Percentiles rank a stretch among this genome's conserved stretches.
These are phyloP conservation scores for Prunus yedoensis DNA, from an alignment of 331 rosid genomes.

Conservation along the genomic window DNA sequence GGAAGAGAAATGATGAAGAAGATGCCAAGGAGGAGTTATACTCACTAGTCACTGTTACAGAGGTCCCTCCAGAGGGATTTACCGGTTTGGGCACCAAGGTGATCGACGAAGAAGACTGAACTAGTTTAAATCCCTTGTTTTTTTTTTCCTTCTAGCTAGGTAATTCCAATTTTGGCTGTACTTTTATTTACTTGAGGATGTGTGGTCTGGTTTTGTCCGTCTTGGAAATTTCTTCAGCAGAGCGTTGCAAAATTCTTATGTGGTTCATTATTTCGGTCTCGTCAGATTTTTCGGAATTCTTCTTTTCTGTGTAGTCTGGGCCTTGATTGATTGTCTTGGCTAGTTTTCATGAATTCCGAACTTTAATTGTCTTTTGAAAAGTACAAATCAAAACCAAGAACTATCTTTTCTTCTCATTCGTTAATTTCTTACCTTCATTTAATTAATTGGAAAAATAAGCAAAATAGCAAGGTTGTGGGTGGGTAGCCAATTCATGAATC, in stretches of 20 bases:
- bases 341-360: too few species aligned
- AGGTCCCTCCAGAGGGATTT: slow-evolving; percentile 29
- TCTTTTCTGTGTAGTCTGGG: too few species aligned
- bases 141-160: slow-evolving; percentile 1
- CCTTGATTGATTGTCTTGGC: too few species aligned
- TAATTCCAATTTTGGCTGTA: slow-evolving; percentile 18
- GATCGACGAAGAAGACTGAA: slow-evolving; percentile 29
- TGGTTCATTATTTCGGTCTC: background rate
- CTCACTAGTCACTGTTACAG: slow-evolving; percentile 32
- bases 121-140: background rate
- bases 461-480: too few species aligned
- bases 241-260: background rate
- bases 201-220: slow-evolving; percentile 2
- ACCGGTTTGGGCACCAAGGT: slow-evolving; percentile 33
- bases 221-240: background rate
- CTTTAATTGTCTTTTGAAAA: too few species aligned
- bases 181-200: background rate
- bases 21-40: slow-evolving; percentile 32
- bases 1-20: slow-evolving; percentile 35
- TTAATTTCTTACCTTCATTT: too few species aligned
- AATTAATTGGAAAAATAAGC: too few species aligned
- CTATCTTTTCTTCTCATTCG: too few species aligned
- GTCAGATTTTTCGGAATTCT: background rate
- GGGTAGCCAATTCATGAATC: too few species aligned
- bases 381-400: too few species aligned